phyloP scores from a whole-genome alignment of 2,329 filamentous ascomycete species.

The Aspergillus thermomutatus region DNA sequence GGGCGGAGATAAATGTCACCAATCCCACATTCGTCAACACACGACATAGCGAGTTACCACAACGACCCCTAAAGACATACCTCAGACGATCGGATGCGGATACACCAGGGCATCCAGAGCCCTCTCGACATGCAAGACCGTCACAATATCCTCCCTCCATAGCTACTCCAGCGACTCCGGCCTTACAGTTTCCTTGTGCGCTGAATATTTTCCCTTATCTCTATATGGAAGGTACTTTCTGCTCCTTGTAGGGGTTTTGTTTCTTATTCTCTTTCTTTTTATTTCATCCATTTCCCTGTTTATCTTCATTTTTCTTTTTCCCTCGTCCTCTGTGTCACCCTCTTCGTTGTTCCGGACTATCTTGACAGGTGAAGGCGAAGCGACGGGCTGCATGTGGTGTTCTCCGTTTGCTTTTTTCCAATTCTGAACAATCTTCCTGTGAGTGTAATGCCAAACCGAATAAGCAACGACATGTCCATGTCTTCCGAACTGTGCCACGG shows the following conservation, averaged over 20 bases:
- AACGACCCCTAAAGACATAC: constrained; percentile 27
- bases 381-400: constrained; percentile 29
- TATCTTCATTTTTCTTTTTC: constrained; percentile 10
- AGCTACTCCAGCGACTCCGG: constrained; percentile 19
- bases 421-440: constrained; percentile 21
- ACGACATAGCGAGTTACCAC: constrained; percentile 21
- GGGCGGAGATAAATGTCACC: constrained; percentile 73
- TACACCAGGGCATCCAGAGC: constrained; percentile 17
- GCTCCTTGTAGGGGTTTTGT: constrained; percentile 19
- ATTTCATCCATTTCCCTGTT: constrained; percentile 9
- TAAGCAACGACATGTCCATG: constrained; percentile 25
- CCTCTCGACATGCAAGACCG: constrained; percentile 20
- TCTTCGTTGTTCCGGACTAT: constrained; percentile 15
- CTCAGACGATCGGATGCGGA: constrained; percentile 22
- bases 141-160: constrained; percentile 17
- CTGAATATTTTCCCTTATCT: constrained; percentile 16
- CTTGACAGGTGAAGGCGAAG: constrained; percentile 24
- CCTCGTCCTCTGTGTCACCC: constrained; percentile 1
- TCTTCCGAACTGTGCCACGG: constrained; percentile 10
- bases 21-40: constrained; percentile 23
- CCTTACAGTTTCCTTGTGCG: constrained; percentile 11
- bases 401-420: constrained; percentile 22
- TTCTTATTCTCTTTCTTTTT: constrained; percentile 12
- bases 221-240: constrained; percentile 27
- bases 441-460: constrained; percentile 30